phyloP scores from a whole-genome alignment of 257 asterid species.

The Petunia axillaris region DNA sequence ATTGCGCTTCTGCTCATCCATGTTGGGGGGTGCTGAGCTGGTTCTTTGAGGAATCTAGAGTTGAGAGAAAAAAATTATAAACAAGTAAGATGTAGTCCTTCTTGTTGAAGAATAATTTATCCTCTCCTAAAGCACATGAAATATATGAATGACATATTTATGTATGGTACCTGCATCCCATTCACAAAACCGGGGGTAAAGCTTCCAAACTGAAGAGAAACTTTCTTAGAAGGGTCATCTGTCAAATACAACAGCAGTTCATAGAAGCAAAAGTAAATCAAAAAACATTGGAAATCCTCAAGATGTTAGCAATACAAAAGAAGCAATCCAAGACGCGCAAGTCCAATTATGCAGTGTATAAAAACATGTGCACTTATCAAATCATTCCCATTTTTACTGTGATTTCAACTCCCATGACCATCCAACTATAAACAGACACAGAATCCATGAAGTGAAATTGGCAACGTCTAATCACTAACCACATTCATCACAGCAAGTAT shows the following conservation, averaged over 20 bases:
- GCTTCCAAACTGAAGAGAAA: constrained; percentile 36
- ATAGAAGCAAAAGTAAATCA: neutral
- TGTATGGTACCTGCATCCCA: constrained; percentile 33
- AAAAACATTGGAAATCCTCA: constrained; percentile 13
- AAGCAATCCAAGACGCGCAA: neutral
- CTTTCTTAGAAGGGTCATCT: constrained; percentile 30
- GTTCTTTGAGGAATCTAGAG: constrained; percentile 33
- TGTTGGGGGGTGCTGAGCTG: constrained; percentile 27
- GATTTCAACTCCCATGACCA: neutral
- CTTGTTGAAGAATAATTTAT: constrained; percentile 22
- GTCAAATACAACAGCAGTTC: constrained; percentile 14
- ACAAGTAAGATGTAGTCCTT: constrained; percentile 6
- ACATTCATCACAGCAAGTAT: neutral
- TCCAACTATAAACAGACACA: neutral
- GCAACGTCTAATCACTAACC: neutral
- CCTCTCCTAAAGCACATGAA: constrained; percentile 9
- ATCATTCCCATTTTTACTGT: neutral
- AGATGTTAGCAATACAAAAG: neutral
- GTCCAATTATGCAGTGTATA: neutral
- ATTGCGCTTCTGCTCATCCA: constrained; percentile 28
- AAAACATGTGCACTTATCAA: neutral
- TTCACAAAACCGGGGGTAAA: constrained; percentile 29
- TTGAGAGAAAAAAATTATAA: neutral
- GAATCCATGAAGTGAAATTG: constrained; percentile 11
- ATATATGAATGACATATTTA: neutral